A percentile compares a stretch with the other conserved stretches of the same genome.
phyloP scores from a whole-genome alignment of 1,284 basidiomycete species.

The Ustilago curta region DNA sequence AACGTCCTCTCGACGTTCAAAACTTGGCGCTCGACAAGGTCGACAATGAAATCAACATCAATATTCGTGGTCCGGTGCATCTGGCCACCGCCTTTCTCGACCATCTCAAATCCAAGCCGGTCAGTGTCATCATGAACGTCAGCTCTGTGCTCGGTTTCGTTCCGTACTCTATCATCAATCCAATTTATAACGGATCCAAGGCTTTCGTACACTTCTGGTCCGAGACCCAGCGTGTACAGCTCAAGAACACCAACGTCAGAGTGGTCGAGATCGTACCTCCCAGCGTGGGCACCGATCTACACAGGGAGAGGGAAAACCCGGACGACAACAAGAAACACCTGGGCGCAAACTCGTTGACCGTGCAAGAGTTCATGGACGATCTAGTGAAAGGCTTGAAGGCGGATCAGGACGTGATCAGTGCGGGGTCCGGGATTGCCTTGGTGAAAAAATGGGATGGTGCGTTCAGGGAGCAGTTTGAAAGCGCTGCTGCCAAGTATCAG shows the following conservation, averaged over 20 bases:
- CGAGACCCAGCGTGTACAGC: conserved; percentile 59
- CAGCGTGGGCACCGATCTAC: conserved; percentile 59
- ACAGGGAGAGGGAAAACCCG: conserved; percentile 57
- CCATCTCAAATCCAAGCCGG: conserved; percentile 59
- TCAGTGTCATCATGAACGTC: conserved; percentile 62
- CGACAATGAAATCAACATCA: conserved; percentile 63
- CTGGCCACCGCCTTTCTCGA: conserved; percentile 59
- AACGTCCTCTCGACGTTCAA: conserved; percentile 63
- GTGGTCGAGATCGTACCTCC: conserved; percentile 66
- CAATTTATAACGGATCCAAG: conserved; percentile 58
- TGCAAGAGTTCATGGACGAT: conserved; percentile 64
- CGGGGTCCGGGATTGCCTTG: conserved; percentile 51
- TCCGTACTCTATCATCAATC: conserved; percentile 58
- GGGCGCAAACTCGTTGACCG: conserved; percentile 53
- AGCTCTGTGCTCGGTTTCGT: conserved; percentile 60
- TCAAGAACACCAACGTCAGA: conserved; percentile 56
- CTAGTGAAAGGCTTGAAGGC: conserved; percentile 48
- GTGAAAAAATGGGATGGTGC: conserved; percentile 59
- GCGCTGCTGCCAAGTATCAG: conserved; percentile 54
- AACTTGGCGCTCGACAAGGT: conserved; percentile 58
- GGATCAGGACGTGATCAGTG: conserved; percentile 60
- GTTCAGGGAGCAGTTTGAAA: conserved; percentile 55
- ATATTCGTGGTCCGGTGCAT: conserved; percentile 64
- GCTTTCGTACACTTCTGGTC: conserved; percentile 63
- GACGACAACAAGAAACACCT: conserved; percentile 66